phyloP scores from a whole-genome alignment of 768 basidiomycete species.

The Epithele typhae region DNA sequence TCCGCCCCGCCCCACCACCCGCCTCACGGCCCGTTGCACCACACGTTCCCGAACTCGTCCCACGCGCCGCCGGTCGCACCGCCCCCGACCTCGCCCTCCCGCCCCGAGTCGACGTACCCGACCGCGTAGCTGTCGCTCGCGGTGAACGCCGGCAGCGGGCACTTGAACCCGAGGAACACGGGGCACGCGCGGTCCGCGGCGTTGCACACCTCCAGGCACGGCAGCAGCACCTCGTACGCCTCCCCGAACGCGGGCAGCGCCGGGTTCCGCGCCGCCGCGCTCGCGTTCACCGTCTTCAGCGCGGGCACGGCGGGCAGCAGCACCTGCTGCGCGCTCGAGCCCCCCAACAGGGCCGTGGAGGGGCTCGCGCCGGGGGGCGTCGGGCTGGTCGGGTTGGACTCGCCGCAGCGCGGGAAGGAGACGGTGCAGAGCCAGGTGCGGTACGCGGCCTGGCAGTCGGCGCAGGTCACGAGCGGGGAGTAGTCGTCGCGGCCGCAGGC shows the following conservation, averaged over 20 bases:
- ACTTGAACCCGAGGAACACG: constrained; percentile 61
- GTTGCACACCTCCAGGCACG: constrained; percentile 77
- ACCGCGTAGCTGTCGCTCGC: constrained; percentile 70
- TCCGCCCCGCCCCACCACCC: too few relatives aligned
- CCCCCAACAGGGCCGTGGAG: neutral
- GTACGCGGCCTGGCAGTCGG: constrained; percentile 71
- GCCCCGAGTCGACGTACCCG: constrained; percentile 61
- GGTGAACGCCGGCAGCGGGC: constrained; percentile 58
- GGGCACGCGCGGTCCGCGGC: constrained; percentile 76
- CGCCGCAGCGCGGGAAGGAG: constrained; percentile 72
- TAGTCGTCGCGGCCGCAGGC: constrained; percentile 80
- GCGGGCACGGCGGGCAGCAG: constrained; percentile 41
- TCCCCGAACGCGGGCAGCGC: constrained; percentile 40
- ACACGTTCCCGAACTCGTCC: constrained; percentile 72
- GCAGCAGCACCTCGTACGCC: constrained; percentile 60
- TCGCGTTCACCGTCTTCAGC: constrained; percentile 36
- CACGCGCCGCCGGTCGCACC: constrained; percentile 53
- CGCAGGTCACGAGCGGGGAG: constrained; percentile 73
- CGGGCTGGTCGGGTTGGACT: constrained; percentile 31
- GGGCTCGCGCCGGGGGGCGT: neutral
- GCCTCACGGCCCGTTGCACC: constrained; percentile 49
- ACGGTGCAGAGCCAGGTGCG: constrained; percentile 73
- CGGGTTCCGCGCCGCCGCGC: constrained; percentile 41
- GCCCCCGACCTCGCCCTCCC: constrained; percentile 39
- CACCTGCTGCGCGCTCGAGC: constrained; percentile 22